Base-by-base conservation (phyloP, 1,284 basidiomycete species). In the Mycosarcoma maydis region DNA sequence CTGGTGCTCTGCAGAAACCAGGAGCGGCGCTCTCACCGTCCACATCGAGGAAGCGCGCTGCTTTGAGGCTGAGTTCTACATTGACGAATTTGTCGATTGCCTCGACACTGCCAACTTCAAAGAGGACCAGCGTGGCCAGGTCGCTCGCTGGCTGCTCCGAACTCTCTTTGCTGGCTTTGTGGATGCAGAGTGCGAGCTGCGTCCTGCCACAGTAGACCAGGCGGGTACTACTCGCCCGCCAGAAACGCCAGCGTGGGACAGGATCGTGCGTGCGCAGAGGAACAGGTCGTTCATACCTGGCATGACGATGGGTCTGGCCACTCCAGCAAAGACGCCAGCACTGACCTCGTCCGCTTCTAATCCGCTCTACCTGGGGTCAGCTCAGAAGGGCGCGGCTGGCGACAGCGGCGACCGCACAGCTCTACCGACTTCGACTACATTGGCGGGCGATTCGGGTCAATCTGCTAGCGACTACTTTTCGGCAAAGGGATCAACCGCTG, bases 41-140 rank as follows among this genome's bases (percentile, higher is more conserved):
- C 92, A 97, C 83, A 80, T 98, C 37, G 91, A 88, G 53, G 92
- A 96, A 73, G 81, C 79, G 5, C 84, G 87, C 42, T 92, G 90
- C 71, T 98, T 97, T 81, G 94, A 97, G 61, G 92, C 92, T 10
- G 96, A 98, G 83, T 88, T 95, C 4, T 98, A 96, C 80, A 88
- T 90, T 4, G 94, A 98, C 80, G 95, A 98, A 57, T 82, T 88
- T 88, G 50, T 60, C 47, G 46, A 44, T 27, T 75, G 64, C 40
- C 41, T 59, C 22, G 50, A 58, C 24, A 36, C 42, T 4, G 34
- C 37, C 19, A 34, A 48, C 86, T 68, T 88, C 66, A 87, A 85
- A 42, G 92, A 94, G 43, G 94, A 98, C 77, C 85, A 88, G 37
- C 45, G 77, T 22, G 60, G 64, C 3, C 58, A 69, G 39, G 58